A percentile compares a stretch with the other conserved stretches of the same genome.
Evolutionary conservation across 176 grass and related monocot genomes (phyloP).

Genomic region (Alopecurus myosuroides): DNA sequence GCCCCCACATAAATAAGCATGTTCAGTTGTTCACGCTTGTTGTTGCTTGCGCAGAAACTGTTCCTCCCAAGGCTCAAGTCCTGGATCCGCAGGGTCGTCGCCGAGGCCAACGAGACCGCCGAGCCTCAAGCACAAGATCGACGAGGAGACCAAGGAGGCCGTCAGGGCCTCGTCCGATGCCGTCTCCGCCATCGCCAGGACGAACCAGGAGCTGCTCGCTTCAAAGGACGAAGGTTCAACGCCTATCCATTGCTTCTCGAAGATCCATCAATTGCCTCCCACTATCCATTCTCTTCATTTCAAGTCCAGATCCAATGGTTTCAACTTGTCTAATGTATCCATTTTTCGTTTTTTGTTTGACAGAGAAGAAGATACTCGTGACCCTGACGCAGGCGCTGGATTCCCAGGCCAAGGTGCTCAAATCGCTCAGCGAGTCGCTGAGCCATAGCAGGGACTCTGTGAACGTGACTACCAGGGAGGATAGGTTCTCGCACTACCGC

Average conservation of each 20-base stretch:
- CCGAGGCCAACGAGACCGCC: constrained; percentile 41
- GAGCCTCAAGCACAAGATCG: constrained; percentile 30
- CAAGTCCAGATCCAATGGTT: too few species aligned
- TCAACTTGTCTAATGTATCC: not conserved
- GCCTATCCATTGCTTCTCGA: not conserved
- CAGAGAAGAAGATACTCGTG: constrained; percentile 87
- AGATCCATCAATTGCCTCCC: not conserved
- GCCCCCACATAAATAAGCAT: not conserved
- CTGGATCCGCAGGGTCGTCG: constrained; percentile 72
- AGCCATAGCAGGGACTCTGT: constrained; percentile 50
- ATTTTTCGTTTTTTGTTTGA: not conserved
- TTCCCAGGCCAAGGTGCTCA: constrained; percentile 84
- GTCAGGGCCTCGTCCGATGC: constrained; percentile 64
- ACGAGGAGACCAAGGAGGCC: constrained; percentile 67
- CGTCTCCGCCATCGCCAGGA: constrained; percentile 63
- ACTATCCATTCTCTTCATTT: not conserved
- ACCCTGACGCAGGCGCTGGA: constrained; percentile 71
- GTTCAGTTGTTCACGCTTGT: not conserved
- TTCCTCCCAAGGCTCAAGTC: constrained; percentile 73
- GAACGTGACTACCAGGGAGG: constrained; percentile 48
- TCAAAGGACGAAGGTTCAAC: constrained; percentile 73
- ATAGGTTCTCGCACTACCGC: constrained; percentile 53
- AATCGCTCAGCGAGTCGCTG: constrained; percentile 65
- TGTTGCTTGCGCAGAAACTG: constrained; percentile 56
- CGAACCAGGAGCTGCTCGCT: constrained; percentile 66